Conservation (phyloP, 1,284 basidiomycete genomes). For the Rugosomyces carneus region DNA sequence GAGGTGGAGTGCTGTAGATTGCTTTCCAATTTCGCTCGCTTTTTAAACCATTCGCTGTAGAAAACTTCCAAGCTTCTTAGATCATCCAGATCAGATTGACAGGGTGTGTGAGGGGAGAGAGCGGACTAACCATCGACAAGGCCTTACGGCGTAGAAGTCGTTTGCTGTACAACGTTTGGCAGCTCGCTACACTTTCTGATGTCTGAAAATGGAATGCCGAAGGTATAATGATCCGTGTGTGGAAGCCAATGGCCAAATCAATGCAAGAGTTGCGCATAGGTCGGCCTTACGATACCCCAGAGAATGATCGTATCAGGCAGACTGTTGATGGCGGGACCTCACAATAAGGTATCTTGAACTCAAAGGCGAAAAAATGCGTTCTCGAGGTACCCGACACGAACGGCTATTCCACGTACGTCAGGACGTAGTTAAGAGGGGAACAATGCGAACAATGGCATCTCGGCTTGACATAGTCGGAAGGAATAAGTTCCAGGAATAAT, state of each 20-base stretch:
- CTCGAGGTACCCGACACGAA: not conserved
- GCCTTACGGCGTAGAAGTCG: not conserved
- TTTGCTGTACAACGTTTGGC: slow-evolving; percentile 4
- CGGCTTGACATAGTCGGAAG: too few species aligned
- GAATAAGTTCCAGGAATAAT: too few species aligned
- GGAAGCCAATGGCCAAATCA: not conserved
- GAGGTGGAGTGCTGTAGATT: slow-evolving; percentile 1
- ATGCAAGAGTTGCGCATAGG: not conserved
- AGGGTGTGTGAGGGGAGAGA: slow-evolving; percentile 1
- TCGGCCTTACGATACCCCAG: not conserved
- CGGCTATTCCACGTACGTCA: slow-evolving; percentile 1
- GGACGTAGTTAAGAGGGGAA: not conserved
- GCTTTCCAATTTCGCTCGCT: not conserved
- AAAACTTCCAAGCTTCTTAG: not conserved
- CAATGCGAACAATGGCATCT: not conserved
- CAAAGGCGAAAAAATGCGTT: slow-evolving; percentile 4
- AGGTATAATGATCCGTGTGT: not conserved
- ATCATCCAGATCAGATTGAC: slow-evolving; percentile 4
- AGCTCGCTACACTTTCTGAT: slow-evolving; percentile 1
- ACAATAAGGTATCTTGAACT: not conserved
- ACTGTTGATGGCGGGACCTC: slow-evolving; percentile 4
- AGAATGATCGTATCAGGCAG: slow-evolving; percentile 10
- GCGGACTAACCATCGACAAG: slow-evolving; percentile 1
- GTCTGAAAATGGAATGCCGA: slow-evolving; percentile 6
- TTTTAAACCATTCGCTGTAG: slow-evolving; percentile 1